phyloP scores from a whole-genome alignment of 768 basidiomycete species.

The Russula sp. region DNA sequence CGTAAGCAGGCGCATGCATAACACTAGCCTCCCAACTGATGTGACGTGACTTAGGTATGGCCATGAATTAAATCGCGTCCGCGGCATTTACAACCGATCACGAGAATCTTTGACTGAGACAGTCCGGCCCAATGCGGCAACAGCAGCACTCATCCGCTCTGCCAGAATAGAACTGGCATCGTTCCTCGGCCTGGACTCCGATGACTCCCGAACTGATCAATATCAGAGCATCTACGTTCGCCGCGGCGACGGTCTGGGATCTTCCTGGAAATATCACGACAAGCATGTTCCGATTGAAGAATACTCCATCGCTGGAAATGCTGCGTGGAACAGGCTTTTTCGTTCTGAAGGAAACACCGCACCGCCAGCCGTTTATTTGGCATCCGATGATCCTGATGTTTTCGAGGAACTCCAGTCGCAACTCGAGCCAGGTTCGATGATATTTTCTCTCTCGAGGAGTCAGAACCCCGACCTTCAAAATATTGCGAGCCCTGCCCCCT shows the following conservation, averaged over 20 bases:
- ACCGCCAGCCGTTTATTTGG: conserved; percentile 50
- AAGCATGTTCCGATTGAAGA: conserved; percentile 50
- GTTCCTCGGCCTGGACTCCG: conserved; percentile 30
- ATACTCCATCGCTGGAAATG: conserved; percentile 45
- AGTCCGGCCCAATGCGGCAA: conserved; percentile 53
- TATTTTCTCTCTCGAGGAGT: conserved; percentile 49
- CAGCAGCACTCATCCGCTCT: conserved; percentile 46
- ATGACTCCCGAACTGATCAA: conserved; percentile 24
- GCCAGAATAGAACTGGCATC: conserved; percentile 48
- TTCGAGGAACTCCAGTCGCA: conserved; percentile 43
- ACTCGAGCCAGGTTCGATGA: conserved; percentile 38
- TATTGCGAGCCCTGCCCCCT: conserved; percentile 52
- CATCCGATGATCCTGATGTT: conserved; percentile 55
- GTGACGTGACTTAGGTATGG: conserved; percentile 48
- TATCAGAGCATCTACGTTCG: conserved; percentile 64
- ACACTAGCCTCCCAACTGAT: not conserved
- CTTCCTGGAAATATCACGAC: conserved; percentile 45
- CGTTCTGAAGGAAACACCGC: conserved; percentile 32
- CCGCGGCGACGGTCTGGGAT: conserved; percentile 54
- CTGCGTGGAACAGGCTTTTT: conserved; percentile 43
- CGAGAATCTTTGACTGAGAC: conserved; percentile 48
- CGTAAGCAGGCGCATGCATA: conserved; percentile 44
- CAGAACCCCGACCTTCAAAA: conserved; percentile 42
- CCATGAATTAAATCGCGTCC: conserved; percentile 52
- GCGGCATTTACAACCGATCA: conserved; percentile 52